Percentiles rank a stretch among this genome's conserved stretches.
These are phyloP conservation scores for Avicennia marina DNA, from an alignment of 257 asterid species.

Conservation along the genomic window DNA sequence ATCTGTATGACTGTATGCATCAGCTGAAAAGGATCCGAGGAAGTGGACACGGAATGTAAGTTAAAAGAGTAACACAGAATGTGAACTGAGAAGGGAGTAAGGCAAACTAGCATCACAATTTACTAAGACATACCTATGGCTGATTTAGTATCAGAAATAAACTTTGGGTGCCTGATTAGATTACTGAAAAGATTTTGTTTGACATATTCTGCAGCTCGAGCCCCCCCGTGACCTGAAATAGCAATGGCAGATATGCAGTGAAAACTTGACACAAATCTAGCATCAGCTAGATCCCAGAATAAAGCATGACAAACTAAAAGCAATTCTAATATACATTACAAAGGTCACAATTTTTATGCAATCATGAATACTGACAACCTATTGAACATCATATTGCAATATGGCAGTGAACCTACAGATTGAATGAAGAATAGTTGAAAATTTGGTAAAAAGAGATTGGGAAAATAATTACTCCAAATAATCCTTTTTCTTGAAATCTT, in stretches of 20 bases:
- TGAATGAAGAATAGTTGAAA: neutral
- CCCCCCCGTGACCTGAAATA: slow-evolving; percentile 89
- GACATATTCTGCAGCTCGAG: slow-evolving; percentile 97
- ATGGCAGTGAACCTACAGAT: too few relatives aligned
- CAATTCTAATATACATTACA: too few relatives aligned
- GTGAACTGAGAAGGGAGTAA: neutral
- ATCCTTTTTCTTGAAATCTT: too few relatives aligned
- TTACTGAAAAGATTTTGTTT: slow-evolving; percentile 89
- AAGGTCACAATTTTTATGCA: neutral
- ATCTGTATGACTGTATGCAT: slow-evolving; percentile 84
- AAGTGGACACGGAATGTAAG: neutral
- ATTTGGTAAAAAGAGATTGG: neutral
- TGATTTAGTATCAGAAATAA: slow-evolving; percentile 86
- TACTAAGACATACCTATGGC: slow-evolving; percentile 60
- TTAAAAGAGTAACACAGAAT: neutral
- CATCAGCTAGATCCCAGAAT: neutral
- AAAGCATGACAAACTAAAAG: neutral
- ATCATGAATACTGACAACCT: neutral
- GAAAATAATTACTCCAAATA: too few relatives aligned
- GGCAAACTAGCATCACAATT: neutral
- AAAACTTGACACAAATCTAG: neutral
- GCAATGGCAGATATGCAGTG: neutral
- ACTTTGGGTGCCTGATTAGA: slow-evolving; percentile 87
- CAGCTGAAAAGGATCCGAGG: slow-evolving; percentile 53
- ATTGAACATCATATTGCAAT: too few relatives aligned